A percentile compares a stretch with the other conserved stretches of the same genome.
These are phyloP conservation scores for Colletotrichum cereale DNA, from an alignment of 2,329 filamentous ascomycete genomes.

Conservation along the genomic window DNA sequence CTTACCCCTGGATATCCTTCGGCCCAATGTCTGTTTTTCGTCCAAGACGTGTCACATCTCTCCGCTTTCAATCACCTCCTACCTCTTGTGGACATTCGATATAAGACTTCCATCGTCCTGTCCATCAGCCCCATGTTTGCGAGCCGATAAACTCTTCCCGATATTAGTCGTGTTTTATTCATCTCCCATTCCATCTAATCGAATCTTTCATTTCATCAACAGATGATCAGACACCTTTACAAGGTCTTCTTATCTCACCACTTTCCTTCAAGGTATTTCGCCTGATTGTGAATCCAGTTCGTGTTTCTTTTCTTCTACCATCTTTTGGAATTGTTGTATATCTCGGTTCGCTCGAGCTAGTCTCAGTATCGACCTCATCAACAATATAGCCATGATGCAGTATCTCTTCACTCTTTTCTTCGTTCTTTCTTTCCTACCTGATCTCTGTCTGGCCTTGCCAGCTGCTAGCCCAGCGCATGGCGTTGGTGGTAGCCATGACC, in stretches of 20 bases:
- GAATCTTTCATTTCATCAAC: conserved; percentile 8
- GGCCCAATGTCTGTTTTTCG: conserved; percentile 10
- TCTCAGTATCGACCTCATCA: conserved; percentile 6
- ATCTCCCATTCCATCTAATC: conserved; percentile 22
- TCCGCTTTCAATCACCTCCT: background rate
- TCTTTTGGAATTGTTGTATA: background rate
- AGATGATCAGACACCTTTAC: conserved; percentile 36
- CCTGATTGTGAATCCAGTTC: background rate
- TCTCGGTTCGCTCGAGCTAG: conserved; percentile 12
- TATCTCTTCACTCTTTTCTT: conserved; percentile 24
- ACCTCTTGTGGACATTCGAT: conserved; percentile 21
- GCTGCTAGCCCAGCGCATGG: conserved; percentile 33
- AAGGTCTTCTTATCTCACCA: conserved; percentile 28
- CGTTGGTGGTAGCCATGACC: background rate
- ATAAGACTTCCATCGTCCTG: conserved; percentile 32
- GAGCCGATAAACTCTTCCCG: conserved; percentile 23
- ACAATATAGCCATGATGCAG: conserved; percentile 35
- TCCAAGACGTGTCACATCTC: conserved; percentile 8
- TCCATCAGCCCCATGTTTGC: conserved; percentile 7
- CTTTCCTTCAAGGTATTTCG: conserved; percentile 22
- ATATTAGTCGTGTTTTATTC: conserved; percentile 23
- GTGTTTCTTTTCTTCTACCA: background rate
- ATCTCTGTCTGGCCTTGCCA: conserved; percentile 23
- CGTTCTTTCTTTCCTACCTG: conserved; percentile 19
- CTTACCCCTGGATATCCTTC: background rate